phyloP scores from a whole-genome alignment of 2,329 filamentous ascomycete genomes.

The Tolypocladium nubicola region DNA sequence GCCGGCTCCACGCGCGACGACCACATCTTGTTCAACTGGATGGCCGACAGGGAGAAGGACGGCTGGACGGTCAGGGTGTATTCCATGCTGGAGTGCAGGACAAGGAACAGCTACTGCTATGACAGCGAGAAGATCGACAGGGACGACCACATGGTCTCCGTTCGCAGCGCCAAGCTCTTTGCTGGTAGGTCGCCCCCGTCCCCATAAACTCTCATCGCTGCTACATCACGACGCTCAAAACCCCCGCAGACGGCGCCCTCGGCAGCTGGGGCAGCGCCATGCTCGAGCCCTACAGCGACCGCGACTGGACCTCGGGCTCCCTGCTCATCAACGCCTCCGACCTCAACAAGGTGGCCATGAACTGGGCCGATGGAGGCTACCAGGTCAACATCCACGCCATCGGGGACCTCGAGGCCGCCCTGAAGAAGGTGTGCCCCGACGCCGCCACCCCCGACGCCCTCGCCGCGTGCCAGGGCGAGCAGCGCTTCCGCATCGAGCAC shows the following conservation, averaged over 20 bases:
- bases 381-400: slow-evolving; percentile 67
- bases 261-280: slow-evolving; percentile 64
- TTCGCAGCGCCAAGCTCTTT: slow-evolving; percentile 59
- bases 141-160: slow-evolving; percentile 38
- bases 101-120: slow-evolving; percentile 53
- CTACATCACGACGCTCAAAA: background rate
- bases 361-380: slow-evolving; percentile 51
- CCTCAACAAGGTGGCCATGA: slow-evolving; percentile 38
- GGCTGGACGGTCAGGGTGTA: slow-evolving; percentile 55
- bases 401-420: slow-evolving; percentile 49
- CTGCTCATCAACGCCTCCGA: slow-evolving; percentile 55
- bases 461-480: slow-evolving; percentile 39
- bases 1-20: slow-evolving; percentile 49
- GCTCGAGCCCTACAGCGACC: slow-evolving; percentile 60
- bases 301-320: slow-evolving; percentile 48
- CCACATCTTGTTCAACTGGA: slow-evolving; percentile 40
- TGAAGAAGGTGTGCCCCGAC: slow-evolving; percentile 40
- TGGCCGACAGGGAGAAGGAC: slow-evolving; percentile 28
- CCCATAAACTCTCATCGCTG: background rate
- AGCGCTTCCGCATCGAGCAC: slow-evolving; percentile 60
- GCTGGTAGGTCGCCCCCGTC: slow-evolving; percentile 35
- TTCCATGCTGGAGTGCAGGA: slow-evolving; percentile 56
- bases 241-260: slow-evolving; percentile 48
- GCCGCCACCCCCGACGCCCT: slow-evolving; percentile 27
- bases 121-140: slow-evolving; percentile 32